These are phyloP conservation scores for Sphenostylis stenocarpa DNA, from an alignment of 306 rosid genomes.

Conservation along the genomic window DNA sequence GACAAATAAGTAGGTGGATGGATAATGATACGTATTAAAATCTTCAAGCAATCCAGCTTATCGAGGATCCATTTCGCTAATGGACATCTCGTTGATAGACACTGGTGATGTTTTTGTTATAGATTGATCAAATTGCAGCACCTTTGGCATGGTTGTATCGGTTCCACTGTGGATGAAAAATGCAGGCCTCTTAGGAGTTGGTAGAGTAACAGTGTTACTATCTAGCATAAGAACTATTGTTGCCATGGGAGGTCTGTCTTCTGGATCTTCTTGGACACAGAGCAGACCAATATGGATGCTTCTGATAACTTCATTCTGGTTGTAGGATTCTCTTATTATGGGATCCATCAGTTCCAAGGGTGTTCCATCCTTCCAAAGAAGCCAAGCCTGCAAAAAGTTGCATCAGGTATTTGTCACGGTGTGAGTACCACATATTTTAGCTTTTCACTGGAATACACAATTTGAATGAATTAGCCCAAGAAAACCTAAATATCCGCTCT, in stretches of 20 bases:
- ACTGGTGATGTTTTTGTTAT: background rate
- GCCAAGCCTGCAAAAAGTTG: slow-evolving; percentile 39
- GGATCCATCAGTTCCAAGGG: slow-evolving; percentile 40
- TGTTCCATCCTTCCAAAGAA: slow-evolving; percentile 38
- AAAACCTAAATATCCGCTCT: background rate
- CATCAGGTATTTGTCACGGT: background rate
- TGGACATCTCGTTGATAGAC: slow-evolving; percentile 23
- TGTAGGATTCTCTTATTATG: slow-evolving; percentile 19
- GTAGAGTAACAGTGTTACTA: slow-evolving; percentile 18
- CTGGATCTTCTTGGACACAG: slow-evolving; percentile 46
- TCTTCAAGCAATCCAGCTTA: background rate
- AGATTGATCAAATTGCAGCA: slow-evolving; percentile 12
- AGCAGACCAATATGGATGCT: slow-evolving; percentile 43
- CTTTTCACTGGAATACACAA: background rate
- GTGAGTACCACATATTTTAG: background rate
- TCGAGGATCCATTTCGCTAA: slow-evolving; percentile 38
- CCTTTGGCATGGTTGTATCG: slow-evolving; percentile 23
- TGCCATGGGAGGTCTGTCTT: slow-evolving; percentile 43
- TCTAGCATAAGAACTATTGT: slow-evolving; percentile 35
- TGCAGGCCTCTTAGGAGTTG: slow-evolving; percentile 35
- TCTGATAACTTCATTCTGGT: slow-evolving; percentile 36
- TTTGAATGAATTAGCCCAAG: background rate
- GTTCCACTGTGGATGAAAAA: slow-evolving; percentile 21
- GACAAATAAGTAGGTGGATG: background rate
- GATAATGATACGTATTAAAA: background rate